Evolutionary conservation across 768 basidiomycete species (phyloP).

Genomic region (Dentipellis fragilis): DNA sequence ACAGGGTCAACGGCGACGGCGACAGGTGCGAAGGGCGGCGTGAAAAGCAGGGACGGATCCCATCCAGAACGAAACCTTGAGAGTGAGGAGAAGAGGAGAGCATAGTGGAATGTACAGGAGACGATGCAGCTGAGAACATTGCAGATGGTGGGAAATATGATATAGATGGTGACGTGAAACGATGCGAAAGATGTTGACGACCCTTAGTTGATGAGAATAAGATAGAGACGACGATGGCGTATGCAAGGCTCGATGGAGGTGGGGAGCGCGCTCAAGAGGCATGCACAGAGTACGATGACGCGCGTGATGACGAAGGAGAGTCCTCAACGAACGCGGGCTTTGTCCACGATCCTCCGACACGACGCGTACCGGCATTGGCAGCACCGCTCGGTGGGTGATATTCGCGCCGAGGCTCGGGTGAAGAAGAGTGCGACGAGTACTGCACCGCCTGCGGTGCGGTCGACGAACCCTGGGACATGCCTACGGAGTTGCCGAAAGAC

Average conservation of each 20-base stretch:
- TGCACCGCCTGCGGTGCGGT: neutral
- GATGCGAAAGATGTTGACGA: neutral
- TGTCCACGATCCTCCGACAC: slow-evolving; percentile 11
- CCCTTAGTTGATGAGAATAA: neutral
- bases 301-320: neutral
- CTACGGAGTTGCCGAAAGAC: neutral
- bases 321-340: neutral
- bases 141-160: too few species aligned
- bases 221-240: neutral
- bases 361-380: slow-evolving; percentile 1
- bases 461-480: neutral
- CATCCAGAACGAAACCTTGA: too few species aligned
- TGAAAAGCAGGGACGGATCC: too few species aligned
- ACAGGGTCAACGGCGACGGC: too few species aligned
- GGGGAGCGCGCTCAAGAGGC: neutral
- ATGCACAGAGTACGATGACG: neutral
- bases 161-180: too few species aligned
- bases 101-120: too few species aligned
- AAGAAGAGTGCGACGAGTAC: neutral
- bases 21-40: too few species aligned
- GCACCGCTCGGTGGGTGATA: slow-evolving; percentile 6
- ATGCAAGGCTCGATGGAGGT: neutral
- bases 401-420: neutral
- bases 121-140: too few species aligned
- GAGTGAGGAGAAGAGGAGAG: too few species aligned